Base-by-base conservation (phyloP, 2,329 filamentous ascomycete species). In the Achaetomium macrosporum region DNA sequence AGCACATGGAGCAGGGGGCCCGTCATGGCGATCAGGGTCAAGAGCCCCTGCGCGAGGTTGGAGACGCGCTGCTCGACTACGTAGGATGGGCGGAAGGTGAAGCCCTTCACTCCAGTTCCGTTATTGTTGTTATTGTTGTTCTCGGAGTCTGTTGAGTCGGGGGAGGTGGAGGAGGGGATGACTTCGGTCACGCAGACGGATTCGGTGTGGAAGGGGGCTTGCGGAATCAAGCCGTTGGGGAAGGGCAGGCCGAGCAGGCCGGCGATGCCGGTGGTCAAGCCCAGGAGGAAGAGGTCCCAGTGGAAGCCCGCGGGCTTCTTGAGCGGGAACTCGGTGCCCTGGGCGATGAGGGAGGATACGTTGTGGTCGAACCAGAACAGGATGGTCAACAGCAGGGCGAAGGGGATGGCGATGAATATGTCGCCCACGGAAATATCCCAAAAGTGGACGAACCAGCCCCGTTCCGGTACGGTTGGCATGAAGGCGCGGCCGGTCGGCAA, bases 331-430 rank as follows among this genome's bases (percentile, higher is more conserved):
- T 92, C 87, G 57, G 85, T 90, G 46, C 87, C 88, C 65, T 92
- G 88, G 11, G 87, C 86, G 50, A 91, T 91, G 30, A 92, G 78
- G 6, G 87, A 90, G 0, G 87, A 91, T 1, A 91, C 85, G 61
- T 93, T 95, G 64, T 95, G 90, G 64, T 95, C 90, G 66, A 93
- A 95, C 73, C 87, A 95, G 66, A 95, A 95, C 5, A 95, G 71
- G 19, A 95, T 83, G 0, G 90, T 95, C 15, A 95, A 74, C 1
- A 95, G 73, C 33, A 95, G 64, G 0, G 88, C 90, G 71, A 95
- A 95, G 0, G 90, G 90, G n/a, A 95, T 79, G 1, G 90, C 90
- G 41, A 90, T 74, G 65, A 95, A 95, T 7, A 93, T 76, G 52
- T 95, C 84, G 0, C 76, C 78, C 6, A 86, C 81, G 42, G 73